These are phyloP conservation scores for Neurospora sp. DNA, from an alignment of 495 filamentous ascomycete genomes.

Conservation along the genomic window DNA sequence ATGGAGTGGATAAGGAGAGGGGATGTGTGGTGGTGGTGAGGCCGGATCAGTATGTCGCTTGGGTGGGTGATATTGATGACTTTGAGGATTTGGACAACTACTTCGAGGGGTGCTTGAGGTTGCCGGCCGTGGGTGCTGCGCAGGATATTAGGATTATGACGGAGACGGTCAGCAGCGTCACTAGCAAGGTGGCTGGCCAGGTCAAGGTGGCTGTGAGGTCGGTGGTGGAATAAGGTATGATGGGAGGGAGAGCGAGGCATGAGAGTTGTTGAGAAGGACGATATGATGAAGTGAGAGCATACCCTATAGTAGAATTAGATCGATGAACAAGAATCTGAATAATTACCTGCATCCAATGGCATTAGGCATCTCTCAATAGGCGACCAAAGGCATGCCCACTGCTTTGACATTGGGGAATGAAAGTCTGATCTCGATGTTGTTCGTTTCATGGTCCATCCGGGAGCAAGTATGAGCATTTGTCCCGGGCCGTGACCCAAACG, in stretches of 20 bases:
- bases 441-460: background rate
- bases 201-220: background rate
- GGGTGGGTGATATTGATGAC: conserved; percentile 47
- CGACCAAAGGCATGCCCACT: no score
- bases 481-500: background rate
- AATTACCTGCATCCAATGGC: background rate
- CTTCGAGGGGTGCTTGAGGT: conserved; percentile 25
- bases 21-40: conserved; percentile 47
- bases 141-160: background rate
- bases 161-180: background rate
- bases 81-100: conserved; percentile 30
- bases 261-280: background rate
- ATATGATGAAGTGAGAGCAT: background rate
- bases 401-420: background rate
- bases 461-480: background rate
- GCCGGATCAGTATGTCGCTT: conserved; percentile 58
- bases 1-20: conserved; percentile 47
- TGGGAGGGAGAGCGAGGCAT: background rate
- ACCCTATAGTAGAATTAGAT: background rate
- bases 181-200: background rate
- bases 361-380: no score
- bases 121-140: background rate
- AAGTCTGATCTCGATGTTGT: background rate
- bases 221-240: background rate
- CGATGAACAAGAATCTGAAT: background rate